A percentile compares a stretch with the other conserved stretches of the same genome.
Evolutionary conservation across 257 asterid species (phyloP).

Genomic region (Cynanchum wilfordii): DNA sequence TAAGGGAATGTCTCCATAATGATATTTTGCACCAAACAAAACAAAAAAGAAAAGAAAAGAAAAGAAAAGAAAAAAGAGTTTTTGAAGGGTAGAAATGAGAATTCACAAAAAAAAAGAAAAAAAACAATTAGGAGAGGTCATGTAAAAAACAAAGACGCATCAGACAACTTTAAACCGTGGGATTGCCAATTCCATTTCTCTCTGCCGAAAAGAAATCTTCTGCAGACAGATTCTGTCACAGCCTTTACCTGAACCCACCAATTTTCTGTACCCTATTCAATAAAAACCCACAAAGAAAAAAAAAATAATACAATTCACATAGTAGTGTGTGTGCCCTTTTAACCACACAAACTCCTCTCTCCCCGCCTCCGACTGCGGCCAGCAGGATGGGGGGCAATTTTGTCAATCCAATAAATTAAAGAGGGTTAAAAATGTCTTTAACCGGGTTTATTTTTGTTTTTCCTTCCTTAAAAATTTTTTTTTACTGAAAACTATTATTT

Average conservation of each 20-base stretch:
- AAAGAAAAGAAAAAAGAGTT: neutral
- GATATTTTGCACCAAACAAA: neutral
- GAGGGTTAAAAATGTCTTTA: conserved; percentile 3
- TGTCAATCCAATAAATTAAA: neutral
- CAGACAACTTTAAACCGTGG: conserved; percentile 27
- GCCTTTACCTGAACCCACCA: conserved; percentile 12
- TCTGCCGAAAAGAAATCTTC: conserved; percentile 15
- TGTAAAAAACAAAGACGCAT: conserved; percentile 5
- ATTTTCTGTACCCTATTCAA: conserved; percentile 3
- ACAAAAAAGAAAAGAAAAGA: neutral
- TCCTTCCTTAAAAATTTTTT: too few species aligned
- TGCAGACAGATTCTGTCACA: conserved; percentile 21
- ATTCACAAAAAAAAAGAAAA: neutral
- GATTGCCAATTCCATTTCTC: conserved; percentile 31
- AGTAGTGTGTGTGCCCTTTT: too few species aligned
- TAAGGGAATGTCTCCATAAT: neutral
- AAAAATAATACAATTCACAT: neutral
- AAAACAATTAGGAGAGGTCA: neutral
- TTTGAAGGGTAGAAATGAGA: neutral
- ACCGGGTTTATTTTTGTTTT: too few species aligned
- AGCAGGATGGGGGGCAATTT: neutral
- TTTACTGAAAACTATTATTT: too few species aligned
- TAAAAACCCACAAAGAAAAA: too few species aligned
- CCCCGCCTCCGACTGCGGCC: too few species aligned
- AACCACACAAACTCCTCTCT: too few species aligned